phyloP scores from a whole-genome alignment of 164 flowering plant species.

The Liquidambar formosana region DNA sequence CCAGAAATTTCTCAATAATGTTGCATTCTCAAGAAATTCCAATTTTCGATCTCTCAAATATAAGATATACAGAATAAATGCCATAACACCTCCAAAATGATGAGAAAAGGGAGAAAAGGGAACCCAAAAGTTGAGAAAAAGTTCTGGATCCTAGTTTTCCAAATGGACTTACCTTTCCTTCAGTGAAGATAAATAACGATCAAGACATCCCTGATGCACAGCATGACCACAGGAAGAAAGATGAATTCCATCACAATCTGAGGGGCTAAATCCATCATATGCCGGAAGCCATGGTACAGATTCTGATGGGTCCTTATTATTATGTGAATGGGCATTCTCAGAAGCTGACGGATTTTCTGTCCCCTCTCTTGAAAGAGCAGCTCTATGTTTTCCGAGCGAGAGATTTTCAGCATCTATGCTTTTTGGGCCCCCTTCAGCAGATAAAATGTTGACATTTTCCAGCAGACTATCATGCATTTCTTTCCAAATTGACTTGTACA shows the following conservation, averaged over 20 bases:
- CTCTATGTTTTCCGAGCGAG: conserved; percentile 57
- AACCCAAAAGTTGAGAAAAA: neutral
- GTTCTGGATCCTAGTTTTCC: no score
- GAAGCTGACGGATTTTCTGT: conserved; percentile 40
- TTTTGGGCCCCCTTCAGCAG: conserved; percentile 22
- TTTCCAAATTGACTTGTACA: conserved; percentile 42
- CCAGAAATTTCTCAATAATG: neutral
- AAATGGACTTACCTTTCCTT: conserved; percentile 94
- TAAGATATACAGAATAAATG: neutral
- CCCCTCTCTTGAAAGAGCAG: conserved; percentile 43
- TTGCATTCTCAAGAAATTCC: neutral
- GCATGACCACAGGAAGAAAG: conserved; percentile 99
- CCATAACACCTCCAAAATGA: neutral
- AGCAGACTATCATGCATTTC: conserved; percentile 27
- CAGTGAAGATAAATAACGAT: conserved; percentile 74
- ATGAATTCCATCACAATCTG: conserved; percentile 79
- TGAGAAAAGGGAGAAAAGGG: neutral
- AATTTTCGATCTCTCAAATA: neutral
- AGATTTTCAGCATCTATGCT: conserved; percentile 30
- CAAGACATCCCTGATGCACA: conserved; percentile 91
- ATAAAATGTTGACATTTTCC: conserved; percentile 12
- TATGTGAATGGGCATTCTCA: conserved; percentile 17
- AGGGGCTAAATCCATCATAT: conserved; percentile 73
- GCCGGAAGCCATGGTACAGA: conserved; percentile 23
- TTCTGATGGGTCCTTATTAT: conserved; percentile 24